phyloP scores from a whole-genome alignment of 1,284 basidiomycete species.

The Pseudozyma sp. region DNA sequence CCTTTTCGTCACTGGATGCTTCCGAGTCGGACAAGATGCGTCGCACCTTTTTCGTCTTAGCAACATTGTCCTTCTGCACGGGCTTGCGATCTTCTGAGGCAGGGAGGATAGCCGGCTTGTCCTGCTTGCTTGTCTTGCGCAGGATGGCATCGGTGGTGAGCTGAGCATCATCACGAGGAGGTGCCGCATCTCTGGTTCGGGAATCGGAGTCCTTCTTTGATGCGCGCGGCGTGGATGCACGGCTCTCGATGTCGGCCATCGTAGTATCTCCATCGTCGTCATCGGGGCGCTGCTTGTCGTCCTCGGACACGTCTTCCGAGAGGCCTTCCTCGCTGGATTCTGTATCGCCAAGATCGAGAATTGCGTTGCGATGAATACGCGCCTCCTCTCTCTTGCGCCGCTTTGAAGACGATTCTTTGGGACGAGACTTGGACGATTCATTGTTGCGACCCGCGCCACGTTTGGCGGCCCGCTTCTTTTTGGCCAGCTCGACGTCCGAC shows the following conservation, averaged over 20 bases:
- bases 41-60: slow-evolving; percentile 38
- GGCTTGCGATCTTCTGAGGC: slow-evolving; percentile 16
- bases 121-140: slow-evolving; percentile 27
- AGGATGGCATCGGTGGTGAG: neutral
- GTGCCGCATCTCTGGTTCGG: neutral
- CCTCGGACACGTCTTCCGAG: slow-evolving; percentile 4
- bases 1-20: slow-evolving; percentile 27
- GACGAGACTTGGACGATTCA: slow-evolving; percentile 6
- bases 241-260: slow-evolving; percentile 14
- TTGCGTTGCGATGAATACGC: slow-evolving; percentile 41
- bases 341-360: slow-evolving; percentile 46
- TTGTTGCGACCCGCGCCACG: slow-evolving; percentile 14
- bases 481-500: slow-evolving; percentile 38
- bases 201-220: neutral
- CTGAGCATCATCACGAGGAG: neutral
- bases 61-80: slow-evolving; percentile 24
- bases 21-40: slow-evolving; percentile 41
- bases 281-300: slow-evolving; percentile 4
- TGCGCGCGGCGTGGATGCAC: slow-evolving; percentile 25
- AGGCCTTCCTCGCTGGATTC: slow-evolving; percentile 45
- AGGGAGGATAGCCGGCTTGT: slow-evolving; percentile 9
- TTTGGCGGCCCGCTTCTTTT: slow-evolving; percentile 38
- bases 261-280: slow-evolving; percentile 17
- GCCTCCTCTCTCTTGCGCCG: slow-evolving; percentile 38
- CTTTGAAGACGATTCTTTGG: slow-evolving; percentile 38